Evolutionary conservation across 495 filamentous ascomycete species (phyloP), one percentile per base, ranked within the genome.

Genomic region (Podospora sp.): DNA sequence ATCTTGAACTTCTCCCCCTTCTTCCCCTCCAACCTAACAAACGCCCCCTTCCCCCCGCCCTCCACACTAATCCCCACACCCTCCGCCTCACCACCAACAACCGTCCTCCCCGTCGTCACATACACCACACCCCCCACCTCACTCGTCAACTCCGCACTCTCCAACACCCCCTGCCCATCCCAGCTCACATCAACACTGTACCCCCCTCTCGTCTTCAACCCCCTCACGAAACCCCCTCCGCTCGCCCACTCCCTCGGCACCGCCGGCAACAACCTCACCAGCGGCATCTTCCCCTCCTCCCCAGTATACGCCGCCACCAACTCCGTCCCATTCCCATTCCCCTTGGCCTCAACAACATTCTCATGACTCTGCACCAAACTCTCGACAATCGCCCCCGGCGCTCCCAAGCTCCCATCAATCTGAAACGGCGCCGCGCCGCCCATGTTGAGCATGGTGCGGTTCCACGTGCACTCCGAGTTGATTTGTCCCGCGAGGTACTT

Each of bases 71-170:
- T 86, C 14, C 81, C 76, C 26, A 74, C 82, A 3, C 71, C 68
- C 1, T 71, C 86, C 1, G 51, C 87, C 21, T 76, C 80, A 26
- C 71, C 88, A 0, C 85, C 85, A 0, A 82, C 83, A 18, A 87
- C 87, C 75, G 88, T 85, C 70, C 75, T 87, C 52, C 81, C 77
- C 8, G 89, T 88, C 70, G 85, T 63, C 21, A 63, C 61, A 63
- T 63, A 63, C 21, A 33, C 61, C 14, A 27, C 49, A 51, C 52
- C 52, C 7, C 49, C 61, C 21, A 3, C 16, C 40, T 33, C 46
- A 16, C 20, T 25, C 16, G 49, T 53, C 40, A 63, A 11, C 22
- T 26, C 16, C 14, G 61, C 61, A 16, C 20, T 53, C 16, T 50
- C 26, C 40, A 63, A 16, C 24, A 27, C 46, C 5, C 61, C 61